Evolutionary conservation across 2,329 filamentous ascomycete species (phyloP).

Genomic region (Onygena corvina): DNA sequence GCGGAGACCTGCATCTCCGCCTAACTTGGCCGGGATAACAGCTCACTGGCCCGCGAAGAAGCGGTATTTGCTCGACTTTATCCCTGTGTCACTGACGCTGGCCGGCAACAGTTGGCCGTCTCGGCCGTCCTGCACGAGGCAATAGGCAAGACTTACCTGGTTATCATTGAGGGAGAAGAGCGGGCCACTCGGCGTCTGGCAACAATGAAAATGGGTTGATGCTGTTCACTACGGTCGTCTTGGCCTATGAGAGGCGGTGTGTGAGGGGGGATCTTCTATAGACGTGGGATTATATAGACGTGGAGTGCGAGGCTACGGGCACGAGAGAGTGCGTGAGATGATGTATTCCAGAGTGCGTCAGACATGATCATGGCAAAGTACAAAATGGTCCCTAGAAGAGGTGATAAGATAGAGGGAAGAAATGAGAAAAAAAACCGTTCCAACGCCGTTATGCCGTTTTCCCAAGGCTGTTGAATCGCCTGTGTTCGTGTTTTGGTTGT

Average conservation of each 20-base stretch:
- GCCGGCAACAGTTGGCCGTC: neutral
- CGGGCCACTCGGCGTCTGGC: neutral
- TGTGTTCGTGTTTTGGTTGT: slow-evolving; percentile 72
- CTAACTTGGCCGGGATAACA: neutral
- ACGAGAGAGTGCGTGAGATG: no score
- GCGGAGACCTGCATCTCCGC: slow-evolving; percentile 4
- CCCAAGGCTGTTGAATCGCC: slow-evolving; percentile 56
- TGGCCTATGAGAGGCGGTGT: no score
- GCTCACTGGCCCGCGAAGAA: neutral
- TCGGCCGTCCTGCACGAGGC: neutral
- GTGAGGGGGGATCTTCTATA: no score
- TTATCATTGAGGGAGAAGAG: neutral
- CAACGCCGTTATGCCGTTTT: neutral
- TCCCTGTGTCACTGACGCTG: no score
- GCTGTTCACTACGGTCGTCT: no score
- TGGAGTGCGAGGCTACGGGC: no score
- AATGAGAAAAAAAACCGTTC: slow-evolving; percentile 18
- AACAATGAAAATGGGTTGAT: no score
- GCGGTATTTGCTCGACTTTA: neutral
- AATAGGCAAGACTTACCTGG: no score
- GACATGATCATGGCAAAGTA: slow-evolving; percentile 2
- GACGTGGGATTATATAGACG: no score
- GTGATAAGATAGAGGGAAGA: slow-evolving; percentile 46
- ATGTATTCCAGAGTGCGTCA: neutral
- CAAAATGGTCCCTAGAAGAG: slow-evolving; percentile 30